phyloP scores from a whole-genome alignment of 1,284 basidiomycete genomes.

The Apiotrichum brassicae region DNA sequence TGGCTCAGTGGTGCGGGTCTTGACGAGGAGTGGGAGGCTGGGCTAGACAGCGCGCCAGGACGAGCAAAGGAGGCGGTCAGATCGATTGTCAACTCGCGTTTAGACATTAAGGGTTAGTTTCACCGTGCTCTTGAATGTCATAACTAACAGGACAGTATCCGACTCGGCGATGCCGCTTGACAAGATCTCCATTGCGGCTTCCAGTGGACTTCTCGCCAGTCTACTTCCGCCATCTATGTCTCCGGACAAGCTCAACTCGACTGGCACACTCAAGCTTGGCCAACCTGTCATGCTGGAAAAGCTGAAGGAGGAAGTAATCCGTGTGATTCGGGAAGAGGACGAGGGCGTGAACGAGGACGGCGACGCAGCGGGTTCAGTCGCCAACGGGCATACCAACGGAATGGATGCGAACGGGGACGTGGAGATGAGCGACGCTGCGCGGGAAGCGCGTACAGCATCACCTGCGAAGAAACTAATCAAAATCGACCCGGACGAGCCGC shows the following conservation, averaged over 20 bases:
- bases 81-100: slow-evolving; percentile 87
- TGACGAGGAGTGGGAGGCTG: slow-evolving; percentile 66
- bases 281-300: slow-evolving; percentile 70
- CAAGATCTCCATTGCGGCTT: slow-evolving; percentile 55
- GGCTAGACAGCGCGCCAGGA: slow-evolving; percentile 59
- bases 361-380: slow-evolving; percentile 8
- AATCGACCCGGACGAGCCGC: slow-evolving; percentile 25
- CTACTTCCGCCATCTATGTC: slow-evolving; percentile 57
- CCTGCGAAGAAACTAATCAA: slow-evolving; percentile 26
- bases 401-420: slow-evolving; percentile 48
- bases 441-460: slow-evolving; percentile 6
- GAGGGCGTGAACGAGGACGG: slow-evolving; percentile 23
- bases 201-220: slow-evolving; percentile 67
- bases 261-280: slow-evolving; percentile 75
- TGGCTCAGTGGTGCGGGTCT: slow-evolving; percentile 89
- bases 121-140: background rate
- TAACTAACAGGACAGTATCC: slow-evolving; percentile 19
- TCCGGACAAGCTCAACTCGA: slow-evolving; percentile 65
- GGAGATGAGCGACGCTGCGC: slow-evolving; percentile 26
- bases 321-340: slow-evolving; percentile 50
- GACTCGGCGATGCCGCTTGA: slow-evolving; percentile 62
- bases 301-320: slow-evolving; percentile 68
- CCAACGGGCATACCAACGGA: slow-evolving; percentile 57
- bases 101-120: slow-evolving; percentile 76
- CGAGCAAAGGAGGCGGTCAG: slow-evolving; percentile 69